phyloP scores from a whole-genome alignment of 2,329 filamentous ascomycete species.

The Ceratocystis destructans region DNA sequence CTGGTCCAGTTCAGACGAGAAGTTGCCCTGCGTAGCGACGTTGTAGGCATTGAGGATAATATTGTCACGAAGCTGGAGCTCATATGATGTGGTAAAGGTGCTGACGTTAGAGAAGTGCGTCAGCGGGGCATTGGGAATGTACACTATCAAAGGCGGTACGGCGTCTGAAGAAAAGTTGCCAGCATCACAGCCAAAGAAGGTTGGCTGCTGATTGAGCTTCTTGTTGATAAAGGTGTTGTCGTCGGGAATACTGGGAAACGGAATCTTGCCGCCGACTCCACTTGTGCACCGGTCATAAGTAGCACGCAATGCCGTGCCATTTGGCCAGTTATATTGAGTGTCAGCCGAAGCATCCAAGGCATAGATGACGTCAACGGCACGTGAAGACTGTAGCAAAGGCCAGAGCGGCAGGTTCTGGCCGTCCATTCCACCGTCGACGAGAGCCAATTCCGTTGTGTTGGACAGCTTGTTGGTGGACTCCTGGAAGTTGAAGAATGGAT shows the following conservation, averaged over 20 bases:
- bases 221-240: slow-evolving; percentile 42
- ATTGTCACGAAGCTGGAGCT: slow-evolving; percentile 51
- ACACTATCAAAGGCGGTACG: slow-evolving; percentile 62
- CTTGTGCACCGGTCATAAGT: slow-evolving; percentile 41
- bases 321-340: slow-evolving; percentile 43
- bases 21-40: slow-evolving; percentile 70
- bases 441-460: slow-evolving; percentile 43
- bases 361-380: slow-evolving; percentile 48
- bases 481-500: slow-evolving; percentile 45
- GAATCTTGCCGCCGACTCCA: slow-evolving; percentile 36
- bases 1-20: slow-evolving; percentile 47
- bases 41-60: slow-evolving; percentile 83
- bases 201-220: slow-evolving; percentile 44
- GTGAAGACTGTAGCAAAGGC: slow-evolving; percentile 39
- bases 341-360: slow-evolving; percentile 52
- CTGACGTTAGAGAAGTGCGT: slow-evolving; percentile 61
- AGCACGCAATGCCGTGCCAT: slow-evolving; percentile 44
- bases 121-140: slow-evolving; percentile 78
- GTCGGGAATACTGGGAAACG: slow-evolving; percentile 46
- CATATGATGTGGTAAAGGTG: slow-evolving; percentile 58
- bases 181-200: slow-evolving; percentile 53
- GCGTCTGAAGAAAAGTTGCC: slow-evolving; percentile 36
- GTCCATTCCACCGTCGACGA: slow-evolving; percentile 73
- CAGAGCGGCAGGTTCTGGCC: slow-evolving; percentile 67
- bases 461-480: slow-evolving; percentile 30